These are phyloP conservation scores for Asclepias syriaca DNA, from an alignment of 257 asterid species.

Conservation along the genomic window DNA sequence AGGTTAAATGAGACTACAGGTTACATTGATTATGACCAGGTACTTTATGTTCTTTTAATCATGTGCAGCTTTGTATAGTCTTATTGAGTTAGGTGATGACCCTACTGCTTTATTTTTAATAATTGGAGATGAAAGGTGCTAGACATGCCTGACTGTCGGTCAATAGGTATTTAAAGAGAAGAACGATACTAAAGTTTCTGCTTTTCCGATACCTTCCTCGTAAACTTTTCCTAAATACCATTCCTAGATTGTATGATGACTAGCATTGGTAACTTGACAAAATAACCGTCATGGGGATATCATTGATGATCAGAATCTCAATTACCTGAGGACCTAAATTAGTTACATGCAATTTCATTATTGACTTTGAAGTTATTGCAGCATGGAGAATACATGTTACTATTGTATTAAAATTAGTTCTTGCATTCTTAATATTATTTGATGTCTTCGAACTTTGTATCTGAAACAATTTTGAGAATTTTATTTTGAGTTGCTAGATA, in stretches of 20 bases:
- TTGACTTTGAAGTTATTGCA: background rate
- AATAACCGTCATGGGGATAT: background rate
- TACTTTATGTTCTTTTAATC: constrained; percentile 16
- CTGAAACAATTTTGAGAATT: background rate
- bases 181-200: background rate
- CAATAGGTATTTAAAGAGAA: background rate
- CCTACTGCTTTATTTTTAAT: background rate
- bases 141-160: background rate
- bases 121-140: background rate
- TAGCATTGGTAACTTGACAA: background rate
- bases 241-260: background rate
- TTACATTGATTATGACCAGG: constrained; percentile 96
- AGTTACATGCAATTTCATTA: background rate
- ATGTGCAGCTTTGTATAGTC: background rate
- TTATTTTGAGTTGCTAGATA: background rate
- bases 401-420: background rate
- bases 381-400: background rate
- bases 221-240: background rate
- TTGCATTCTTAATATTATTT: background rate
- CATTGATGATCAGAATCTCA: background rate
- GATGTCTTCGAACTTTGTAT: background rate
- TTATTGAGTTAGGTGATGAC: background rate
- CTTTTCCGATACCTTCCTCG: background rate
- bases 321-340: background rate
- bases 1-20: constrained; percentile 92